These are phyloP conservation scores for Pythium guiyangense DNA, from an alignment of 352 stramenopile genomes.

Conservation along the genomic window DNA sequence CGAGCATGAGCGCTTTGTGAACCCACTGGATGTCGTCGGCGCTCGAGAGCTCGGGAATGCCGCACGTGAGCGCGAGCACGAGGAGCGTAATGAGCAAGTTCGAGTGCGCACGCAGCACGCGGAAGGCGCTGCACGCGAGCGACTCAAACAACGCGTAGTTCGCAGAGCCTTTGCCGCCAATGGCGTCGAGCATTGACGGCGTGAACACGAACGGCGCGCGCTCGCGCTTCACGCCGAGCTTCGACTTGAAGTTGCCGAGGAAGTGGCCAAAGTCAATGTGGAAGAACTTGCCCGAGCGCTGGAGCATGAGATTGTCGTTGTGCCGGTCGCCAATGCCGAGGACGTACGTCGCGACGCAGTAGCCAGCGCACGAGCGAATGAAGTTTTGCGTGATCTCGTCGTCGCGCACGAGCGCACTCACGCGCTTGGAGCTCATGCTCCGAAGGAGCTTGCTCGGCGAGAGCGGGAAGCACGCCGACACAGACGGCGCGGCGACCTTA, in stretches of 20 bases:
- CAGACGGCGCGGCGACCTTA: slow-evolving; percentile 12
- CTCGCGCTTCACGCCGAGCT: slow-evolving; percentile 90
- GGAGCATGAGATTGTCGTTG: slow-evolving; percentile 96
- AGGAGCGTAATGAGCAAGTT: slow-evolving; percentile 83
- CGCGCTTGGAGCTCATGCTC: slow-evolving; percentile 21
- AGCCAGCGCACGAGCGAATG: slow-evolving; percentile 84
- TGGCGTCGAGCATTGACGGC: slow-evolving; percentile 79
- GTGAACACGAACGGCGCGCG: slow-evolving; percentile 92
- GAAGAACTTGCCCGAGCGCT: slow-evolving; percentile 91
- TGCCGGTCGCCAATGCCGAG: slow-evolving; percentile 92
- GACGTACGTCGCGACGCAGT: slow-evolving; percentile 93
- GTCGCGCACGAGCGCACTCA: slow-evolving; percentile 21
- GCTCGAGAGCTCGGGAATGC: slow-evolving; percentile 74
- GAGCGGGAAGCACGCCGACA: slow-evolving; percentile 54
- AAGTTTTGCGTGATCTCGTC: slow-evolving; percentile 84
- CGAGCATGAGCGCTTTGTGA: slow-evolving; percentile 75
- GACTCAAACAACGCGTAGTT: slow-evolving; percentile 75
- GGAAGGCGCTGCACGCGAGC: slow-evolving; percentile 62
- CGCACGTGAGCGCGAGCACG: slow-evolving; percentile 69
- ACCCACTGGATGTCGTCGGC: slow-evolving; percentile 76
- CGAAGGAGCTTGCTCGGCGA: slow-evolving; percentile 33
- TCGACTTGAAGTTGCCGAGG: slow-evolving; percentile 93
- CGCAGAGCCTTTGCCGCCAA: slow-evolving; percentile 75
- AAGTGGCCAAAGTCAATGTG: slow-evolving; percentile 98
- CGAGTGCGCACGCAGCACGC: slow-evolving; percentile 64